These are phyloP conservation scores for Sporisorium iseilematis-ciliati DNA, from an alignment of 1,284 basidiomycete species.

Conservation along the genomic window DNA sequence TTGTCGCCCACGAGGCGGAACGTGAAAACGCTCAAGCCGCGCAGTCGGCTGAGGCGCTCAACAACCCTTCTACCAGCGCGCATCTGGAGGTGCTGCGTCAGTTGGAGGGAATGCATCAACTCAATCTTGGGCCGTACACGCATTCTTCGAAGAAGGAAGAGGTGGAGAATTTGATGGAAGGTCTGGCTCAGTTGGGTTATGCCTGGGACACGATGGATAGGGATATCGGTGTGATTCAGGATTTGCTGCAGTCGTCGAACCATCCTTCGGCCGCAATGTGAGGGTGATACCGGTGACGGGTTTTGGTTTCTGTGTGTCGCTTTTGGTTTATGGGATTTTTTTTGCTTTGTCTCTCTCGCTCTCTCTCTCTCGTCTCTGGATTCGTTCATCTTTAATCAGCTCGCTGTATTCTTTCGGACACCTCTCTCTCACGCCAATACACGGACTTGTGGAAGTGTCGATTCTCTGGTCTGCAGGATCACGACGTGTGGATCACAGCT, in stretches of 20 bases:
- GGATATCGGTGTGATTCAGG: constrained; percentile 60
- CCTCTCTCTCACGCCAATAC: neutral
- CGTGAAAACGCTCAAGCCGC: constrained; percentile 14
- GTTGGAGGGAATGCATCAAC: constrained; percentile 41
- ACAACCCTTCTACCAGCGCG: constrained; percentile 15
- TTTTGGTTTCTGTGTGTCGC: neutral
- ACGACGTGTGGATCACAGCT: no score
- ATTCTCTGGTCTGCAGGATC: no score
- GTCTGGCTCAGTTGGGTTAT: constrained; percentile 62
- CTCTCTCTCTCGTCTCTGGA: neutral
- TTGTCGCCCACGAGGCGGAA: constrained; percentile 12
- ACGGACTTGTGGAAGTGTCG: constrained; percentile 4
- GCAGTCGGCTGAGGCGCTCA: neutral
- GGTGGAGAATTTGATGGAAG: constrained; percentile 59
- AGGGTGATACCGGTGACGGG: neutral
- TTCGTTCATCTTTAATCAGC: neutral
- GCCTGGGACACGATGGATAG: constrained; percentile 61
- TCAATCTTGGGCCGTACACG: constrained; percentile 56
- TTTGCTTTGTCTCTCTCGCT: neutral
- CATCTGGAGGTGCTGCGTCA: constrained; percentile 34
- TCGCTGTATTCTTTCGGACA: neutral
- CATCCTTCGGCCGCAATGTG: neutral
- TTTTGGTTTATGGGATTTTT: neutral
- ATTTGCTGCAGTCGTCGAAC: constrained; percentile 37
- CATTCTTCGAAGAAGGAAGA: constrained; percentile 58